These are phyloP conservation scores for Chrysoporthe cubensis DNA, from an alignment of 2,329 filamentous ascomycete genomes.

Conservation along the genomic window DNA sequence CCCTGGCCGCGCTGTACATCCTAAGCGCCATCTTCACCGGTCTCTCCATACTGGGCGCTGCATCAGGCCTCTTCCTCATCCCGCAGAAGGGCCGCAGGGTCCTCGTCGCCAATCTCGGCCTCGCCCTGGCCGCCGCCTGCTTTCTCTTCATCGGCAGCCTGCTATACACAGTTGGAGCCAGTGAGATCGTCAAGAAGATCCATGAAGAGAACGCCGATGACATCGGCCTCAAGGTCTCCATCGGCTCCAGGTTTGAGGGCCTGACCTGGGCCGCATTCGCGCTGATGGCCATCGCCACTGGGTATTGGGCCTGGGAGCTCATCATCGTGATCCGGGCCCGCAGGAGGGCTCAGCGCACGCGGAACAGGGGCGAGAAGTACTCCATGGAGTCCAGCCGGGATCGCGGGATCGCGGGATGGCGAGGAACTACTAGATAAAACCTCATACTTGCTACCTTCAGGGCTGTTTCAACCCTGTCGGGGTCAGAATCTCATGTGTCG, in stretches of 20 bases:
- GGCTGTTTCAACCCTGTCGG: neutral
- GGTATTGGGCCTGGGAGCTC: constrained; percentile 48
- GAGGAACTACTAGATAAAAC: neutral
- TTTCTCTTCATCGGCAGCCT: constrained; percentile 48
- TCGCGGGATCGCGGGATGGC: neutral
- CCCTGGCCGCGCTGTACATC: constrained; percentile 53
- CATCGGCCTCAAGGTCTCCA: constrained; percentile 48
- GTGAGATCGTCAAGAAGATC: constrained; percentile 46
- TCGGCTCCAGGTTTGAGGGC: constrained; percentile 49
- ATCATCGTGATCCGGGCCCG: constrained; percentile 37
- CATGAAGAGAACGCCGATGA: constrained; percentile 46
- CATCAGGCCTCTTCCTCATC: constrained; percentile 38
- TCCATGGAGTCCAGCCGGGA: constrained; percentile 24
- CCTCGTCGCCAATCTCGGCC: constrained; percentile 42
- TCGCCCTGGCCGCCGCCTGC: constrained; percentile 43
- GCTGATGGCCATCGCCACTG: constrained; percentile 44
- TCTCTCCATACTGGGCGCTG: constrained; percentile 46
- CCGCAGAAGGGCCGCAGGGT: constrained; percentile 26
- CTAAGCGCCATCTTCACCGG: constrained; percentile 48
- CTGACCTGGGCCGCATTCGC: constrained; percentile 53
- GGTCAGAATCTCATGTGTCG: neutral
- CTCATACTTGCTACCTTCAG: neutral
- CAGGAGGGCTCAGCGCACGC: constrained; percentile 31
- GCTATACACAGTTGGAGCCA: constrained; percentile 46
- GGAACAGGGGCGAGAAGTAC: constrained; percentile 15